Base-by-base conservation (phyloP, 1,284 basidiomycete species). In the Marasmius oreades region DNA sequence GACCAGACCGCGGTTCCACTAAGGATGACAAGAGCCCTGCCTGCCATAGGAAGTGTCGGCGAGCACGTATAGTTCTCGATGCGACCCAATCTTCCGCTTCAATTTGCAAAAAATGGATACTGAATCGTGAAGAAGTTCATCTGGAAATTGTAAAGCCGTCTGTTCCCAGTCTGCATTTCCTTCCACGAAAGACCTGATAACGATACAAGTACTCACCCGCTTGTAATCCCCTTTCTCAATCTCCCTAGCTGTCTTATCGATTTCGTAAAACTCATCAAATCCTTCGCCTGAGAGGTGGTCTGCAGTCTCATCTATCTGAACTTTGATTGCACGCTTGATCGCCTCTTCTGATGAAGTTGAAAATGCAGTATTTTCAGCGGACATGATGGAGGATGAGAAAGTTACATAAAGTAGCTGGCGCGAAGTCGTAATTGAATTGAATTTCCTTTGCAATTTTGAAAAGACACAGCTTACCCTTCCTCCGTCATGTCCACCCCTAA, bases 11-110 rank as follows among this genome's bases (percentile, higher is more conserved):
- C 20, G 43, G 56, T 55, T 60, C 39, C 50, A 52, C 36, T 45
- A 52, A 55, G 51, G 60, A 62, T 56, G 50, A 53, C 47, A 57
- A 56, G 59, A 46, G 65, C 16, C 85, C 63, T 73, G 85, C 93
- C 91, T 95, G 69, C 95, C 96, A 70, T 98, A 98, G 26, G 95
- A 97, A 24, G 95, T 98, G 72, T 98, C 96, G 12, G 95, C 95
- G 18, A 98, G 80, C 5, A 98, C 89, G 68, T 95, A 98, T 24
- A 94, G 76, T 63, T 95, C 86, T 57, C 74, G 74, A 18, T 68
- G 75, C 14, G 65, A 61, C 20, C 78, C 76, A 18, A 92, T 72
- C 53, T 69, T 69, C 3, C 67, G 67, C 66, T 88, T 90, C 28
- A 99, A 77, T 1, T 76, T 72, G 44, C 83, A 80, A 67, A 88